A percentile compares a stretch with the other conserved stretches of the same genome.
Conservation (phyloP, 2,329 filamentous ascomycete genomes). For the Fonsecaea erecta region DNA sequence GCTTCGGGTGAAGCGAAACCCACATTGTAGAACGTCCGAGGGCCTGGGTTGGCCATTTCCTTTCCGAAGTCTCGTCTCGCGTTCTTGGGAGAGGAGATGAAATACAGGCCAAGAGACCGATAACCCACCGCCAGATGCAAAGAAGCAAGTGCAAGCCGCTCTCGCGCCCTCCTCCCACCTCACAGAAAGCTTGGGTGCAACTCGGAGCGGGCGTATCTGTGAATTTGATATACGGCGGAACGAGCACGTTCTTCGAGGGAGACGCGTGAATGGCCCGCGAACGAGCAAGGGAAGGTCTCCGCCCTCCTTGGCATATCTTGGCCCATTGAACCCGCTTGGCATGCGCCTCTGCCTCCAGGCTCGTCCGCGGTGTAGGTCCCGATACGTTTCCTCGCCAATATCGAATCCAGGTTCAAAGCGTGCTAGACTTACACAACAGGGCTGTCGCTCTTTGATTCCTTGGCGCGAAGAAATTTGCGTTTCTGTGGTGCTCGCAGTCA, state of each 20-base stretch:
- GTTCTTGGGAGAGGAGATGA: not conserved
- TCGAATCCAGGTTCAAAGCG: not conserved
- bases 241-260: not conserved
- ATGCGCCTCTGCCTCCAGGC: not conserved
- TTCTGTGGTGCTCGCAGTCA: not conserved
- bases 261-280: not conserved
- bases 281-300: not conserved
- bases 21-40: not conserved
- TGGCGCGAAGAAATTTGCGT: not conserved
- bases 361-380: not conserved
- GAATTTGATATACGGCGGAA: not conserved
- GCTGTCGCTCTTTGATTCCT: not conserved
- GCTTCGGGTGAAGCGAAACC: not conserved
- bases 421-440: not conserved
- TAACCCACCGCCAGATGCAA: not conserved
- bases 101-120: conserved; percentile 6
- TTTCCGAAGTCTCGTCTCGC: not conserved
- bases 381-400: not conserved
- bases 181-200: conserved; percentile 3
- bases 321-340: not conserved
- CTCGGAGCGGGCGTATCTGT: conserved; percentile 3
- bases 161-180: not conserved
- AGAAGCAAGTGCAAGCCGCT: conserved; percentile 19
- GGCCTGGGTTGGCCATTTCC: not conserved
- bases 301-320: not conserved